Evolutionary conservation across 306 rosid species (phyloP), one percentile per base, ranked within the genome.

Genomic region (Ormosia semicastrata): DNA sequence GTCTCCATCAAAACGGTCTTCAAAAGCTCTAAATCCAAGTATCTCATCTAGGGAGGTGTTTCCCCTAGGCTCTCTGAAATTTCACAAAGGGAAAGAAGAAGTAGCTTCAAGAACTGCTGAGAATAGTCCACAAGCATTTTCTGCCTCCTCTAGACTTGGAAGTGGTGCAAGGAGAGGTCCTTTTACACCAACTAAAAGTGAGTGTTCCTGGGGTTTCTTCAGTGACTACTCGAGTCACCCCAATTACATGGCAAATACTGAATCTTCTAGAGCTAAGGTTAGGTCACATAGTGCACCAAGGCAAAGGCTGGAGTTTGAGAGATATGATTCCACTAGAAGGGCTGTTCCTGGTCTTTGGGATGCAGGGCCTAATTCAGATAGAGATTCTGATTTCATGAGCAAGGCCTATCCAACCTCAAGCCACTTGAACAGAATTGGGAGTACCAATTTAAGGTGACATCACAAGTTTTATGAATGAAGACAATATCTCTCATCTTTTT

Each of bases 231-330:
- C 91, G 0, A 85, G 93, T 49, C 53, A 84, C 80, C 99, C 98
- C 1, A 95, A 82, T 88, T 95, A 93, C 85, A 95, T 95, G 99
- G 88, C 98, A 57, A 89, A 90, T 83, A 95, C 99, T 1, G 88
- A 95, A 76, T 93, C 99, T 5, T 95, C 89, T 24, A 79, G 83
- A 24, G 99, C 99, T 37, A 95, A 95, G 89, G 92, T 88, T 58
- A 85, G 99, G 83, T 95, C 99, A 46, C 99, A 89, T 8, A 95
- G 99, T 86, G 99, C 93, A 47, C 98, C 98, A 5, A 88, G 90
- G 82, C 99, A 93, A 82, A 90, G 99, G 88, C 59, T 87, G 1
- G 99, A 92, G 80, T 89, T 92, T 82, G 98, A 92, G 70, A 88
- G 86, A 68, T 77, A 80, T 14, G 86, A 88, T 76, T 76, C 90